Percentiles rank a stretch among this genome's conserved stretches.
Evolutionary conservation across 2,329 filamentous ascomycete species (phyloP).

Genomic region (Sarocladiaceae sp.): DNA sequence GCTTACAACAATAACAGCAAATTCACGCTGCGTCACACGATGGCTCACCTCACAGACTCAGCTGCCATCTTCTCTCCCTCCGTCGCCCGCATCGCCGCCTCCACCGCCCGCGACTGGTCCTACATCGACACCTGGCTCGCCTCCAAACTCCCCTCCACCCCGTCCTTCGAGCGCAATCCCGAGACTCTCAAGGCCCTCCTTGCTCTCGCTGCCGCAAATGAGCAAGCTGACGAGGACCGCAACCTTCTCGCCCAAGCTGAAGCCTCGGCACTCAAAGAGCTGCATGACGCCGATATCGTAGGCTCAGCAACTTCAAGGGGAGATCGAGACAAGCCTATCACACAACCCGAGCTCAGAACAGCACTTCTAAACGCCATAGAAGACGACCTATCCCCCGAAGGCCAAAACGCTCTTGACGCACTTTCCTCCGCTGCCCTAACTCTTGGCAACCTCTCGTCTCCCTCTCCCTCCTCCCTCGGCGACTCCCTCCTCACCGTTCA

Average conservation of each 20-base stretch:
- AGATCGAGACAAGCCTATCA: too few species aligned
- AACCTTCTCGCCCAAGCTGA: constrained; percentile 53
- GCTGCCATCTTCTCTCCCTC: constrained; percentile 62
- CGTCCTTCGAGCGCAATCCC: constrained; percentile 76
- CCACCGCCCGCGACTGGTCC: constrained; percentile 84
- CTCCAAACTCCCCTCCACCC: constrained; percentile 57
- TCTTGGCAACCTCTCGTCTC: constrained; percentile 43
- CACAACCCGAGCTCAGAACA: constrained; percentile 17
- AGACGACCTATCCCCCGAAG: constrained; percentile 47
- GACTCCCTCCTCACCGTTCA: constrained; percentile 50
- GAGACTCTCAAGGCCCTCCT: constrained; percentile 74
- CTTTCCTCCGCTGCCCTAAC: constrained; percentile 47
- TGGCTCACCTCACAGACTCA: constrained; percentile 12
- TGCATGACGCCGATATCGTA: constrained; percentile 20
- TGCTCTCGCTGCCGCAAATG: constrained; percentile 67
- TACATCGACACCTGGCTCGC: constrained; percentile 80
- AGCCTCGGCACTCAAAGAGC: constrained; percentile 34
- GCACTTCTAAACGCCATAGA: constrained; percentile 49
- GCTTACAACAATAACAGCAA: neutral
- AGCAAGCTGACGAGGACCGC: constrained; percentile 67
- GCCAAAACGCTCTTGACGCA: constrained; percentile 48
- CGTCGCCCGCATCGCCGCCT: constrained; percentile 66
- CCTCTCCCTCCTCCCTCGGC: constrained; percentile 45
- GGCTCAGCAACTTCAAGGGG: neutral
- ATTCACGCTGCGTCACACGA: neutral